A percentile compares a stretch with the other conserved stretches of the same genome.
phyloP scores from a whole-genome alignment of 78 protist species.

The Bigelowiella natans region DNA sequence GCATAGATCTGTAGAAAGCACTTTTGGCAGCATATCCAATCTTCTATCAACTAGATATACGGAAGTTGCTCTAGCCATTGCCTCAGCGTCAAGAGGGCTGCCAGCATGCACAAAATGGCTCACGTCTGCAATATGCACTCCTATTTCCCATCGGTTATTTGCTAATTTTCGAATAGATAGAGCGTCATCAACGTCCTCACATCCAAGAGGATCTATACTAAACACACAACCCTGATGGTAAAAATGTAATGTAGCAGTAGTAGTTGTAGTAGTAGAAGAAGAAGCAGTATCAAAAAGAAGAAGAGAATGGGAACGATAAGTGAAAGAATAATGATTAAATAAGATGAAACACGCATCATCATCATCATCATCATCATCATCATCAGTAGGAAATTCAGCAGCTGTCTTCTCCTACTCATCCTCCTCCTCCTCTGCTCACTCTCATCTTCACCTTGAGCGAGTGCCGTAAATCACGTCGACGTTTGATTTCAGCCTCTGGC shows the following conservation, averaged over 20 bases:
- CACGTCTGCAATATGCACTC: constrained; percentile 54
- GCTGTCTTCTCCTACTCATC: too few species aligned
- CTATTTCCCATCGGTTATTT: constrained; percentile 13
- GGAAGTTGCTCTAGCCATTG: constrained; percentile 24
- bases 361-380: too few species aligned
- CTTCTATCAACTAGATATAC: constrained; percentile 30
- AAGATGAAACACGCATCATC: too few species aligned
- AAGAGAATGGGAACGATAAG: too few species aligned
- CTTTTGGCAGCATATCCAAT: constrained; percentile 42
- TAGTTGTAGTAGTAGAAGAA: not conserved
- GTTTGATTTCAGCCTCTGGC: not conserved
- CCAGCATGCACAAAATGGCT: constrained; percentile 41
- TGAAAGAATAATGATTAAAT: too few species aligned
- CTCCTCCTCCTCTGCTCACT: too few species aligned
- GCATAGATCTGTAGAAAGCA: constrained; percentile 35
- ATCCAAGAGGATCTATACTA: constrained; percentile 59
- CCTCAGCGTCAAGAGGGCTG: constrained; percentile 30
- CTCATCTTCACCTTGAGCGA: too few species aligned
- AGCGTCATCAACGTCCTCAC: constrained; percentile 95
- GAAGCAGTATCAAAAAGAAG: too few species aligned
- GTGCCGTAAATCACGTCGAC: not conserved
- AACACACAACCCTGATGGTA: not conserved
- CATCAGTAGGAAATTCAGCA: too few species aligned
- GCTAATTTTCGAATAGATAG: constrained; percentile 29
- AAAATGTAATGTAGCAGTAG: too few species aligned